Evolutionary conservation across 2,329 filamentous ascomycete genomes (phyloP).

Genomic region (Ophiostoma fasciatum): DNA sequence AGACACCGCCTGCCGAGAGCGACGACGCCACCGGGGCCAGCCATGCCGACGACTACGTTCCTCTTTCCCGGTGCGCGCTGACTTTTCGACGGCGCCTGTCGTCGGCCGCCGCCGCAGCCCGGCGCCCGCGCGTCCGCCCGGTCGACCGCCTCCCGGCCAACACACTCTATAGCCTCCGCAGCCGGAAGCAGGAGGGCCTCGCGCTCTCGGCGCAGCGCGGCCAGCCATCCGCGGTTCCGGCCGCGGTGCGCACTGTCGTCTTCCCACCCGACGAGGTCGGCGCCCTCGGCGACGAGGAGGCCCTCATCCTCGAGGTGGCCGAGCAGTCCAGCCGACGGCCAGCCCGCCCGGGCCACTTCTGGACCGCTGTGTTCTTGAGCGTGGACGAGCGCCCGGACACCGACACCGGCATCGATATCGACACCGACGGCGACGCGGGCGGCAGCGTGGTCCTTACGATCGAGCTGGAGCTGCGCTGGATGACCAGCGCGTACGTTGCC

Average conservation of each 20-base stretch:
- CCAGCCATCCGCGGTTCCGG: neutral
- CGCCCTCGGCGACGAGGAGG: neutral
- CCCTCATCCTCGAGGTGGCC: neutral
- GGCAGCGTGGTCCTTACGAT: slow-evolving; percentile 7
- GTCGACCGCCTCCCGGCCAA: neutral
- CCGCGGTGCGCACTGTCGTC: neutral
- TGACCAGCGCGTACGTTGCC: slow-evolving; percentile 12
- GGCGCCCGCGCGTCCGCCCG: too few relatives aligned
- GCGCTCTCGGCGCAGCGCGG: neutral
- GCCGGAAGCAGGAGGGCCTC: neutral
- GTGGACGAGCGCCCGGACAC: neutral
- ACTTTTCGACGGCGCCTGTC: neutral
- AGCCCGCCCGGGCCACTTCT: slow-evolving; percentile 4
- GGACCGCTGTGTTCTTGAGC: slow-evolving; percentile 6
- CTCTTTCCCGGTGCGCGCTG: slow-evolving; percentile 9
- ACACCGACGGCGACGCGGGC: too few relatives aligned
- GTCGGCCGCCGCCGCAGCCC: neutral
- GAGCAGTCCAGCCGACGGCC: neutral
- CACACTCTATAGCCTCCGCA: neutral
- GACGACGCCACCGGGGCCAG: too few relatives aligned
- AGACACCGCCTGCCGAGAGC: too few relatives aligned
- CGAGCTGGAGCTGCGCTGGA: slow-evolving; percentile 17
- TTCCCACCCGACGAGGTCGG: slow-evolving; percentile 2
- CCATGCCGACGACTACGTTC: slow-evolving; percentile 5
- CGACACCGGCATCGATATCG: too few relatives aligned